phyloP scores from a whole-genome alignment of 2,329 filamentous ascomycete species.

The Ramularia collo-cygni region DNA sequence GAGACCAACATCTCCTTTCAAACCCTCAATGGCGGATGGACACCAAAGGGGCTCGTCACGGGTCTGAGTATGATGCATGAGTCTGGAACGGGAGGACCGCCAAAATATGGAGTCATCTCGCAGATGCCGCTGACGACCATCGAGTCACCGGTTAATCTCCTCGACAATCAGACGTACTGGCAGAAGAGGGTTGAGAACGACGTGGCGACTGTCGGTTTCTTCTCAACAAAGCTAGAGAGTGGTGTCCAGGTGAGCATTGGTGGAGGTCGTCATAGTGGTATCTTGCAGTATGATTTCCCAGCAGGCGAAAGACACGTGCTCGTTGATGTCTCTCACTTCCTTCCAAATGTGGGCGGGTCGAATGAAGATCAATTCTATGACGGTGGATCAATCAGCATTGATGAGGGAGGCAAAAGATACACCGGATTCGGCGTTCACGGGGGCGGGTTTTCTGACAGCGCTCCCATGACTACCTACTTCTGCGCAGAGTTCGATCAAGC shows the following conservation, averaged over 20 bases:
- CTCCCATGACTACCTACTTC: conserved; percentile 53
- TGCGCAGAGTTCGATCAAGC: conserved; percentile 53
- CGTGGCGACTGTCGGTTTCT: conserved; percentile 53
- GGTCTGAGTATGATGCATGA: conserved; percentile 51
- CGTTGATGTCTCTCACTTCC: conserved; percentile 58
- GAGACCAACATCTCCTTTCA: conserved; percentile 27
- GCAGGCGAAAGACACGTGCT: conserved; percentile 43
- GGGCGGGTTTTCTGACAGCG: conserved; percentile 55
- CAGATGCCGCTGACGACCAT: conserved; percentile 45
- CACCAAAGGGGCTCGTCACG: conserved; percentile 25
- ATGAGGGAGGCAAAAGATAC: conserved; percentile 44
- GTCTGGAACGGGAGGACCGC: conserved; percentile 60
- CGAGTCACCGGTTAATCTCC: conserved; percentile 30
- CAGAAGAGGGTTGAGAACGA: conserved; percentile 31
- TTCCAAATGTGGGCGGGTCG: conserved; percentile 43
- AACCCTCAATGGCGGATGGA: conserved; percentile 39
- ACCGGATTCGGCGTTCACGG: conserved; percentile 54
- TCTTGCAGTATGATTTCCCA: conserved; percentile 58
- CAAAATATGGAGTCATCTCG: conserved; percentile 60
- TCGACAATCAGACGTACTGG: conserved; percentile 37
- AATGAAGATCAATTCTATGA: conserved; percentile 50
- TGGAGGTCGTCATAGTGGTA: conserved; percentile 50
- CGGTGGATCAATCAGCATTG: conserved; percentile 51
- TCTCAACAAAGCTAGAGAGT: conserved; percentile 49
- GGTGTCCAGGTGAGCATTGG: conserved; percentile 53